Evolutionary conservation across 148 eudicot species (phyloP), one percentile per base, ranked within the genome.

Genomic region (Euryodendron excelsum): DNA sequence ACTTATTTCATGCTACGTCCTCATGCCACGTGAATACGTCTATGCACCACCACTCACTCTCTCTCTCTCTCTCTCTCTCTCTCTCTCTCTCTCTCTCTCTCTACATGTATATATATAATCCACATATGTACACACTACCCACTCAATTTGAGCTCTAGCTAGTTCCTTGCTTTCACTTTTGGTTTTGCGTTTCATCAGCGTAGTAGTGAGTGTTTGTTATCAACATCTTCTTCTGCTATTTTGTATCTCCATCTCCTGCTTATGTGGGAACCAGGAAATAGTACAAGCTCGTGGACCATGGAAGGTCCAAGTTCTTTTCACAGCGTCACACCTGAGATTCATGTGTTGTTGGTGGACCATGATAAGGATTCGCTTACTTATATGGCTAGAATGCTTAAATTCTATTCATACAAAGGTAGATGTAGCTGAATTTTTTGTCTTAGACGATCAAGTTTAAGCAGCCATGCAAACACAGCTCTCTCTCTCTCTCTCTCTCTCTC

Each of bases 371-470:
- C 41, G 8, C 75, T 72, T 33, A 44, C 58, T 72, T 52, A 44
- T 11, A 31, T 52, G 15, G 62, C 75, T 31, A 31, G 39, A 52
- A 72, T 52, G 61, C 75, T 72, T 20, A 44, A 72, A 31, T 50
- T 55, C 21, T 72, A 55, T 23, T 33, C 28, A 31, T 72, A 72
- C 44, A 72, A 72, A 72, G 75, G 75, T 72, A 55, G 63, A 71
- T 14, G 37, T 25, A 47, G 39, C 37, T 48, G n/a, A 47, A 47
- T 71, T n/a, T 65, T 21, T 39, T 7, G n/a, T 21, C 3, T 68
- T 39, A 65, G 3, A 9, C 4, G n/a, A n/a, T n/a, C n/a, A 21
- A 68, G 30, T 41, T 44, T 31, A 44, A 41, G n/a, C 9, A 45
- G n/a, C 55, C 31, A 69, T 41, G 53, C 31, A 27, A 23, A 15